Evolutionary conservation across 345 rosid genomes (phyloP).

Genomic region (Populus nigra): DNA sequence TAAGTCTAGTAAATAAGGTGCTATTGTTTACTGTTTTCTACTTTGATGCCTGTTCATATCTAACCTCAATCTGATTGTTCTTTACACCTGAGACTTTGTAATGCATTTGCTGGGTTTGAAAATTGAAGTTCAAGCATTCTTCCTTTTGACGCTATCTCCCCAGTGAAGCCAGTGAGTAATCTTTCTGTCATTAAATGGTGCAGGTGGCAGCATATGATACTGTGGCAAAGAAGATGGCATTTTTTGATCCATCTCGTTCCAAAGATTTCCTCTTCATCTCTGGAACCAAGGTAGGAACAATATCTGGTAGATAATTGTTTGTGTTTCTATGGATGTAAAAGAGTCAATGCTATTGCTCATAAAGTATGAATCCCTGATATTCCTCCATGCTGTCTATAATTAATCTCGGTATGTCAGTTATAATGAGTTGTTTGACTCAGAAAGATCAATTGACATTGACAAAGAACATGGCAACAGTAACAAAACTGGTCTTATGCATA

Average conservation of each 20-base stretch:
- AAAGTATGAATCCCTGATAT: not conserved
- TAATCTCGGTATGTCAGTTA: not conserved
- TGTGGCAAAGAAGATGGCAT: slow-evolving; percentile 81
- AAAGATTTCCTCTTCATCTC: slow-evolving; percentile 94
- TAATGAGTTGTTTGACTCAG: not conserved
- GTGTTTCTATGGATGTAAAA: not conserved
- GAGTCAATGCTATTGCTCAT: not conserved
- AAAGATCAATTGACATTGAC: not conserved
- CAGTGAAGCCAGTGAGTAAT: not conserved
- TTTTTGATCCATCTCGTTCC: slow-evolving; percentile 84
- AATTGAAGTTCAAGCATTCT: not conserved
- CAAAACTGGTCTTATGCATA: not conserved
- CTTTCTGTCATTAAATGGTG: not conserved
- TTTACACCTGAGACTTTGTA: not conserved
- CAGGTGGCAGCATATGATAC: slow-evolving; percentile 97
- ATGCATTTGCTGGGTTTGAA: not conserved
- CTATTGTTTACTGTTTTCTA: not conserved
- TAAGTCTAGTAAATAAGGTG: not conserved
- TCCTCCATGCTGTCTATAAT: not conserved
- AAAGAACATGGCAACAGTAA: not conserved
- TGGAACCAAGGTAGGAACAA: slow-evolving; percentile 74
- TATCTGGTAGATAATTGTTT: not conserved
- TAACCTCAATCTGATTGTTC: not conserved
- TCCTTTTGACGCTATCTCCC: not conserved
- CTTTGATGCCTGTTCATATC: not conserved